Conservation (phyloP, 352 stramenopile species). For the Pythium brachiatum region DNA sequence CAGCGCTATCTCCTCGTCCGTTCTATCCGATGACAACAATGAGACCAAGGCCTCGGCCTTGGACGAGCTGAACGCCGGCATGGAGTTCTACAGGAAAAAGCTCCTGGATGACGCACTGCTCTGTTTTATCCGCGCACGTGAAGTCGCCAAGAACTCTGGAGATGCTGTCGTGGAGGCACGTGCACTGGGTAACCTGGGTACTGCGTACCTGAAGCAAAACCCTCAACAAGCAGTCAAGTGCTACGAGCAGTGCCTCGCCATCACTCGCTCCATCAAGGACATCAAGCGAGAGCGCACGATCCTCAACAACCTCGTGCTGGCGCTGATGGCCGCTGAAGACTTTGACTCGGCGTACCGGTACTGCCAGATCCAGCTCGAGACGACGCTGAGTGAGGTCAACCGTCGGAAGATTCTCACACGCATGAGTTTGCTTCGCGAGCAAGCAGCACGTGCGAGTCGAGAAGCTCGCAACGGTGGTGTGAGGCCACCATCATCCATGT, state of each 20-base stretch:
- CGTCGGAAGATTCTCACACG: conserved; percentile 74
- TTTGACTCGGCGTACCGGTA: conserved; percentile 53
- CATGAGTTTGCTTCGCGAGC: conserved; percentile 69
- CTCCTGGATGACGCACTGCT: conserved; percentile 56
- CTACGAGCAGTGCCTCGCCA: conserved; percentile 76
- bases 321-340: conserved; percentile 60
- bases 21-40: background rate
- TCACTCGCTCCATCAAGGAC: conserved; percentile 68
- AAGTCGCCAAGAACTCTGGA: conserved; percentile 40
- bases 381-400: conserved; percentile 67
- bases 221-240: conserved; percentile 62
- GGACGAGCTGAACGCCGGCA: conserved; percentile 69
- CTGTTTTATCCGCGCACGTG: conserved; percentile 62
- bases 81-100: conserved; percentile 76
- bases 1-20: background rate
- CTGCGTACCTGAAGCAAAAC: conserved; percentile 71
- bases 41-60: conserved; percentile 40
- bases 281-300: conserved; percentile 79
- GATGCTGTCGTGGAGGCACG: conserved; percentile 70
- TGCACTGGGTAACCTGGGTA: conserved; percentile 74
- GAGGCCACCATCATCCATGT: background rate
- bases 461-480: background rate
- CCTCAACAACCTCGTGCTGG: conserved; percentile 82
- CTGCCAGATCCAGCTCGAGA: conserved; percentile 69
- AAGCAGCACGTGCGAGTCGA: conserved; percentile 26